phyloP scores from a whole-genome alignment of 148 eudicot genomes.

The Rhododendron molle region DNA sequence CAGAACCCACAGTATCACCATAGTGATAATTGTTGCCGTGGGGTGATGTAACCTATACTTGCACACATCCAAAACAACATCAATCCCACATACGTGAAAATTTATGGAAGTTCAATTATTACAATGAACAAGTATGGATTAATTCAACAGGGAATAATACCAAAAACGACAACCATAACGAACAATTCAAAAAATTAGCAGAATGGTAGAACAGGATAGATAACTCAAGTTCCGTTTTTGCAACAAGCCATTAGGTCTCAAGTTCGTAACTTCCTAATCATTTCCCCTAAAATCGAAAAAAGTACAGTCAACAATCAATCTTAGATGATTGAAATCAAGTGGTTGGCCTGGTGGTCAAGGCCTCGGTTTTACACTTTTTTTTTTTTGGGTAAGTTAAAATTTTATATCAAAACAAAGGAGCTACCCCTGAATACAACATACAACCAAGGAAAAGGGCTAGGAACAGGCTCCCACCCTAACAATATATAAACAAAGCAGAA shows the following conservation, averaged over 20 bases:
- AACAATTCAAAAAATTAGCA: background rate
- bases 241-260: background rate
- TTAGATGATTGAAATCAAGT: background rate
- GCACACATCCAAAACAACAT: background rate
- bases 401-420: too few species aligned
- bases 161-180: background rate
- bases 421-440: too few species aligned
- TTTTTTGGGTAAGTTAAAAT: too few species aligned
- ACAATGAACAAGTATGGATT: background rate
- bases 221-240: background rate
- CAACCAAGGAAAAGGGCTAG: too few species aligned
- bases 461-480: too few species aligned
- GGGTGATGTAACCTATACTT: slow-evolving; percentile 49
- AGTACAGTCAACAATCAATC: background rate
- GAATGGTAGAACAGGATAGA: background rate
- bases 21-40: slow-evolving; percentile 51
- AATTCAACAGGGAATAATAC: background rate
- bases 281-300: background rate
- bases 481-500: too few species aligned
- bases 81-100: background rate
- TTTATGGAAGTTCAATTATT: background rate
- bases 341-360: background rate
- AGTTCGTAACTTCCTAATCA: background rate
- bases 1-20: slow-evolving; percentile 42
- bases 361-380: background rate